Evolutionary conservation across 2,329 filamentous ascomycete genomes (phyloP).

Genomic region (Aspergillus eucalypticola): DNA sequence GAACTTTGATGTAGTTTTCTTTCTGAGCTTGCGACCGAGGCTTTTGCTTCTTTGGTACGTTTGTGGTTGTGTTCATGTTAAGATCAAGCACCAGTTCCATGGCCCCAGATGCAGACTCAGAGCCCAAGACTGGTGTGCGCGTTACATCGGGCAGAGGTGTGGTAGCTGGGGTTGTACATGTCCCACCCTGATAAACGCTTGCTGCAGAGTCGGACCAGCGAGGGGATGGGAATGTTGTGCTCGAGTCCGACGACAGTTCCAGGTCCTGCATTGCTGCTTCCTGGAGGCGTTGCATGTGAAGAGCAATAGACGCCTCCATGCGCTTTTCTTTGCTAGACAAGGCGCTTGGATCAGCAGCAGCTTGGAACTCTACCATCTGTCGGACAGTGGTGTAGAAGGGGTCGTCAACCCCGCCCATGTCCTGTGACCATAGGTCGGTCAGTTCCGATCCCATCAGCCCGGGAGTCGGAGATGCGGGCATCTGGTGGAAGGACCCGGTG

Average conservation of each 20-base stretch:
- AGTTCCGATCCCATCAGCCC: conserved; percentile 7
- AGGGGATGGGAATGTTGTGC: conserved; percentile 35
- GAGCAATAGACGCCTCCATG: conserved; percentile 43
- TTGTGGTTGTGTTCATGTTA: conserved; percentile 46
- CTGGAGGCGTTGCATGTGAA: conserved; percentile 42
- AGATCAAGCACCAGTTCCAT: conserved; percentile 45
- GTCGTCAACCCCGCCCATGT: conserved; percentile 15
- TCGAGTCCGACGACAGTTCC: conserved; percentile 32
- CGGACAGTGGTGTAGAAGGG: conserved; percentile 25
- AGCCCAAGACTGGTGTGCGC: conserved; percentile 18
- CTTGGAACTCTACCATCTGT: conserved; percentile 39
- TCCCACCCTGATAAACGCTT: conserved; percentile 23
- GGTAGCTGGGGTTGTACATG: conserved; percentile 25
- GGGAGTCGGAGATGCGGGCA: conserved; percentile 6
- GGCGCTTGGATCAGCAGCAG: conserved; percentile 37
- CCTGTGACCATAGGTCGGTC: conserved; percentile 14
- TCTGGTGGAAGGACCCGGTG: conserved; percentile 13
- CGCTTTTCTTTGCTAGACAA: conserved; percentile 44
- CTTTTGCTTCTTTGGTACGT: conserved; percentile 45
- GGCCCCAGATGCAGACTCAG: conserved; percentile 24
- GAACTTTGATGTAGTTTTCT: conserved; percentile 46
- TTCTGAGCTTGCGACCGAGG: conserved; percentile 44
- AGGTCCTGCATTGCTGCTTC: conserved; percentile 31
- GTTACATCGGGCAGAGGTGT: conserved; percentile 18
- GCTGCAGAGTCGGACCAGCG: conserved; percentile 33